These are phyloP conservation scores for Auxenochlorella pyrenoidosa DNA, from an alignment of 139 green algal genomes.

Conservation along the genomic window DNA sequence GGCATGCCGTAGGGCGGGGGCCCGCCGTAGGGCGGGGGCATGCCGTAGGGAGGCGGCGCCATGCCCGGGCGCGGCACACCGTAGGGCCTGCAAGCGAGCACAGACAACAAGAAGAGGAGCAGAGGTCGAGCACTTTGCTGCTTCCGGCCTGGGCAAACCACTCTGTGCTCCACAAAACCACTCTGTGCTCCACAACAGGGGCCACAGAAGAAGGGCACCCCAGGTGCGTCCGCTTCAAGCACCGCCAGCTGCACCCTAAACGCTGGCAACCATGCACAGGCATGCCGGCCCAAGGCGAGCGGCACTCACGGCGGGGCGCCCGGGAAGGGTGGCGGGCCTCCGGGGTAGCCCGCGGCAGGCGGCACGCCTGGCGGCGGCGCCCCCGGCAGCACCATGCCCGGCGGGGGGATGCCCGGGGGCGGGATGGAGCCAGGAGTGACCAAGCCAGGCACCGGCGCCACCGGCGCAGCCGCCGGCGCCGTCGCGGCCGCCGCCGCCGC, in stretches of 20 bases:
- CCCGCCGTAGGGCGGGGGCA: not conserved
- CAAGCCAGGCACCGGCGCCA: not conserved
- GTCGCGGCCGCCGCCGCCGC: not conserved
- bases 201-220: too few relatives aligned
- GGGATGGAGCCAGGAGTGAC: not conserved
- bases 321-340: not conserved
- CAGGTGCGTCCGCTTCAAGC: too few relatives aligned
- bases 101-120: not conserved
- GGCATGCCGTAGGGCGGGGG: conserved; percentile 2
- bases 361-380: not conserved
- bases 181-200: too few relatives aligned
- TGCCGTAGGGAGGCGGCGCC: not conserved
- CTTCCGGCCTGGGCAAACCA: not conserved
- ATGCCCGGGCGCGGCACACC: not conserved
- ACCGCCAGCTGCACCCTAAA: not conserved
- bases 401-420: not conserved
- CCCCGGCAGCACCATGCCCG: not conserved
- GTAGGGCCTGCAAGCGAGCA: not conserved
- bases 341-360: not conserved
- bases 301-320: not conserved
- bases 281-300: too few relatives aligned
- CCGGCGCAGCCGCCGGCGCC: not conserved
- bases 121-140: not conserved
- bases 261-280: not conserved
- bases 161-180: not conserved